Conservation (phyloP, 176 grass and related monocot species). For the Musa beccarii region DNA sequence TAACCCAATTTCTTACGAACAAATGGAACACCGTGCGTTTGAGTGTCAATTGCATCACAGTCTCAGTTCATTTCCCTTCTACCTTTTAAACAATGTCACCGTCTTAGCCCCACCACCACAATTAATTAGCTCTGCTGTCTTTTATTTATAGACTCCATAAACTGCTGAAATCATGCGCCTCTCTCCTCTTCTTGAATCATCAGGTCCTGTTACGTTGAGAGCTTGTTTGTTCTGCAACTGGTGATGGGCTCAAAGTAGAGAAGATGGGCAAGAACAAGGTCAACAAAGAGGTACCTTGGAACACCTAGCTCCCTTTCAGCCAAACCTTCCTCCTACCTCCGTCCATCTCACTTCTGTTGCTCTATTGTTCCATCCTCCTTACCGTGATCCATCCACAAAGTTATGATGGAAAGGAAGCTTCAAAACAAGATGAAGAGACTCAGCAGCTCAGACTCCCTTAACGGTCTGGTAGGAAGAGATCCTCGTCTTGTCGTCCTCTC, state of each 20-base stretch:
- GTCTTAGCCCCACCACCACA: neutral
- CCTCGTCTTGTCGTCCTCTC: neutral
- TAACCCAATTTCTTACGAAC: neutral
- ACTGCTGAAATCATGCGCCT: neutral
- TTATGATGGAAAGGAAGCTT: neutral
- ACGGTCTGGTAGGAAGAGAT: constrained; percentile 2
- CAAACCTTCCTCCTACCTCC: neutral
- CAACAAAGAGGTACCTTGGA: neutral
- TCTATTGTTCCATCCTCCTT: neutral
- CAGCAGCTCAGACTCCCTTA: constrained; percentile 1
- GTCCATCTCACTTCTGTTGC: neutral
- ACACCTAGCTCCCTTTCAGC: neutral
- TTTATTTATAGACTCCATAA: neutral
- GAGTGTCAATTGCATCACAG: neutral
- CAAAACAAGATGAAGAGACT: constrained; percentile 2
- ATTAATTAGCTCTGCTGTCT: neutral
- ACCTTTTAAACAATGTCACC: neutral
- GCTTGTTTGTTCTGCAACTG: neutral
- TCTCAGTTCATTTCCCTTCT: neutral
- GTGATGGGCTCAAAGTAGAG: neutral
- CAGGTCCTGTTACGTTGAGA: too few relatives aligned
- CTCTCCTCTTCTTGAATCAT: neutral
- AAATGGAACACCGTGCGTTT: neutral
- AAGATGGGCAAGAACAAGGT: neutral
- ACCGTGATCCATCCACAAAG: neutral